phyloP scores from a whole-genome alignment of 441 rosid genomes.

The Adansonia gregorii region DNA sequence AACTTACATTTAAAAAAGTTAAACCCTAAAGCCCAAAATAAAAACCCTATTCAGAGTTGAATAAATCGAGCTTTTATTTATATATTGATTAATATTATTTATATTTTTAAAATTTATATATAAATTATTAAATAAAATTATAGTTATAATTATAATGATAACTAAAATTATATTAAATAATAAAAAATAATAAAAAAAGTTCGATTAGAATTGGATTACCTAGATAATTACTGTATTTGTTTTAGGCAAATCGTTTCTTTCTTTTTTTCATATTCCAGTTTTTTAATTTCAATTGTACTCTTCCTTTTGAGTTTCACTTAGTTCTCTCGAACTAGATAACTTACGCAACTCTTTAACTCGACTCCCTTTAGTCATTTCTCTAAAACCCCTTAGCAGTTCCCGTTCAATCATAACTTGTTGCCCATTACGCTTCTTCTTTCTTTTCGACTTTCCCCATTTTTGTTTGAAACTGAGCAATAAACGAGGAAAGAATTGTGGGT shows the following conservation, averaged over 20 bases:
- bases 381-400: neutral
- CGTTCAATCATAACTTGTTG: neutral
- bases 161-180: too few relatives aligned
- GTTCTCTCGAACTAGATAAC: constrained; percentile 1
- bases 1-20: neutral
- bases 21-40: neutral
- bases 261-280: neutral
- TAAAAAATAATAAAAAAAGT: too few relatives aligned
- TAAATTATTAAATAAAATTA: too few relatives aligned
- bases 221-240: neutral
- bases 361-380: neutral
- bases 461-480: too few relatives aligned
- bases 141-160: too few relatives aligned
- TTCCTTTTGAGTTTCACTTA: neutral
- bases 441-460: neutral
- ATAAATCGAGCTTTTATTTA: too few relatives aligned
- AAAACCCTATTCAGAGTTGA: neutral
- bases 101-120: too few relatives aligned
- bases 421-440: neutral
- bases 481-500: neutral
- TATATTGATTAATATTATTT: too few relatives aligned
- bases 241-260: neutral
- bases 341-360: neutral
- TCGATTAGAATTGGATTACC: too few relatives aligned
- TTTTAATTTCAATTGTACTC: constrained; percentile 11